Conservation (phyloP, 2,329 filamentous ascomycete species). For the Akanthomyces muscarius region DNA sequence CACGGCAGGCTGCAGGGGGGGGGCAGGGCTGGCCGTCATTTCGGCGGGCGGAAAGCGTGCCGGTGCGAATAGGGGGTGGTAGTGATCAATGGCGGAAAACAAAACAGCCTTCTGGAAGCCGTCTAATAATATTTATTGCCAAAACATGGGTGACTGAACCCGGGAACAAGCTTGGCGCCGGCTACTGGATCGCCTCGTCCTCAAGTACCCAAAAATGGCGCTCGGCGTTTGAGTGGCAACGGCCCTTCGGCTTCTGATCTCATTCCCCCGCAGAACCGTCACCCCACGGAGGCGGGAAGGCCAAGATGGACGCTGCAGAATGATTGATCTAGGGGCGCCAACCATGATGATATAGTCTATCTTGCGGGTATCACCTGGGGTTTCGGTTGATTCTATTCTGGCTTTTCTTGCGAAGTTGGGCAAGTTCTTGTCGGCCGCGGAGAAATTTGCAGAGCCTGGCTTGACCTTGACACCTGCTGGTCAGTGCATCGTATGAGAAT, state of each 20-base stretch:
- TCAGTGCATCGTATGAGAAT: background rate
- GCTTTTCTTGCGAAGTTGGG: background rate
- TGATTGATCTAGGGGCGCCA: background rate
- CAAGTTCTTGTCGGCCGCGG: background rate
- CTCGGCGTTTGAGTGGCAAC: conserved; percentile 5
- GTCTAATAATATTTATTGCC: background rate
- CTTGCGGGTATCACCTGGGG: background rate
- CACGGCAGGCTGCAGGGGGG: conserved; percentile 1
- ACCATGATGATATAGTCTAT: background rate
- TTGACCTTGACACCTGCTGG: background rate
- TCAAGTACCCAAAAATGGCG: conserved; percentile 2
- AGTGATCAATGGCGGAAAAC: conserved; percentile 1
- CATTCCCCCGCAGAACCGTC: conserved; percentile 1
- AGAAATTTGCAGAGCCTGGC: background rate
- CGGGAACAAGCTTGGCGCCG: background rate
- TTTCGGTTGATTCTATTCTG: background rate
- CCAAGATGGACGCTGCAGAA: background rate
- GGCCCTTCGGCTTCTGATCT: conserved; percentile 9
- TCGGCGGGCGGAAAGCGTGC: background rate
- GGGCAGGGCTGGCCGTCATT: conserved; percentile 2
- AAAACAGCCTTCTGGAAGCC: background rate
- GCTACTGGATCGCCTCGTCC: background rate
- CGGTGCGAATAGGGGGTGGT: background rate
- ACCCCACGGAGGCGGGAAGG: conserved; percentile 9
- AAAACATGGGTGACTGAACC: background rate